These are phyloP conservation scores for Penicillium sp. DNA, from an alignment of 2,329 filamentous ascomycete genomes.

Conservation along the genomic window DNA sequence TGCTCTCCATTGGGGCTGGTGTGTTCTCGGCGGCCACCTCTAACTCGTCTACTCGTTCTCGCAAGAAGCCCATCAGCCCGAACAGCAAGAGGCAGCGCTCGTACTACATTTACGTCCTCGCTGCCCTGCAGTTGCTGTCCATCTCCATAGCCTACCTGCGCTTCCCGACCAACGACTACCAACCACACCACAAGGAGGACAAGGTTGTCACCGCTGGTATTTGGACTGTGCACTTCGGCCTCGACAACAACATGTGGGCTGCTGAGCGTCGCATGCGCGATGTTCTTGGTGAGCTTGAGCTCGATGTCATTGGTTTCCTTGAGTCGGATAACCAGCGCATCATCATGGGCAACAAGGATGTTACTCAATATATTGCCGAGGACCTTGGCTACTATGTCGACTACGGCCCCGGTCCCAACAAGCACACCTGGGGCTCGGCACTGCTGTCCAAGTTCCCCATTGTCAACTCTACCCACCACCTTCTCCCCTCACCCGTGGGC, in stretches of 20 bases:
- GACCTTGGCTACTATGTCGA: conserved; percentile 99
- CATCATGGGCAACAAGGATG: conserved; percentile 98
- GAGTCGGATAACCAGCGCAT: conserved; percentile 93
- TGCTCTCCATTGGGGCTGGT: conserved; percentile 78
- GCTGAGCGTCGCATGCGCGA: conserved; percentile 92
- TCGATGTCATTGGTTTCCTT: conserved; percentile 94
- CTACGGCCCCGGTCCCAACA: conserved; percentile 94
- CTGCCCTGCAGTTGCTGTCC: conserved; percentile 74
- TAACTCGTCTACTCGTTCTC: conserved; percentile 46
- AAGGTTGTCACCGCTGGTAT: conserved; percentile 90
- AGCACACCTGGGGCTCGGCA: conserved; percentile 95
- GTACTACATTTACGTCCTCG: conserved; percentile 68
- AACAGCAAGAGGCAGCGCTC: conserved; percentile 52
- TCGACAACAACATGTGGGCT: conserved; percentile 99
- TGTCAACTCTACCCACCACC: conserved; percentile 90
- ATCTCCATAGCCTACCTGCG: conserved; percentile 77
- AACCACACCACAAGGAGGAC: conserved; percentile 79
- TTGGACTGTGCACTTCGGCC: conserved; percentile 97
- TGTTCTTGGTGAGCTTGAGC: conserved; percentile 84
- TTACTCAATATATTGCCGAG: conserved; percentile 90
- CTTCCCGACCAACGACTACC: conserved; percentile 89
- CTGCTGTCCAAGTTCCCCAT: conserved; percentile 97
- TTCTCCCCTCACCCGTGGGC: conserved; percentile 87
- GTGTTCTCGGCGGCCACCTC: conserved; percentile 64
- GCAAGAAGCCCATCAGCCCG: conserved; percentile 36